Evolutionary conservation across 164 flowering plant genomes (phyloP).

Genomic region (Houttuynia cordata): DNA sequence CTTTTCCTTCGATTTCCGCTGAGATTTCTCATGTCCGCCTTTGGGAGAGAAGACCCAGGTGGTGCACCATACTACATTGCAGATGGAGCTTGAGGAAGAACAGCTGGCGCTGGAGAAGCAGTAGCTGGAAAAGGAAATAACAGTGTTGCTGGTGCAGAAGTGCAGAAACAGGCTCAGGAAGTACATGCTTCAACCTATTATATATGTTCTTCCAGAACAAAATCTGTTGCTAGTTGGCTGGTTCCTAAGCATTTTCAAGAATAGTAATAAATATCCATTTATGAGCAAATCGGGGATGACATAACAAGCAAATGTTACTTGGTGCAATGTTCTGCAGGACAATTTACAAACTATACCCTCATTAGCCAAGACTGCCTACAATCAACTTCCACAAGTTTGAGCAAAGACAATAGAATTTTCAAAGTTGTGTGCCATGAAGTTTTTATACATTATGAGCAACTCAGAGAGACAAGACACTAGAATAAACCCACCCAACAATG

Average conservation of each 20-base stretch:
- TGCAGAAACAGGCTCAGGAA: constrained; percentile 39
- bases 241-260: constrained; percentile 35
- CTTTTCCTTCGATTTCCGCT: constrained; percentile 76
- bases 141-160: constrained; percentile 23
- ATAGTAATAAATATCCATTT: not conserved
- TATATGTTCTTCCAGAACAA: constrained; percentile 91
- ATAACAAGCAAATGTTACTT: too few species aligned
- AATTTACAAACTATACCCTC: too few species aligned
- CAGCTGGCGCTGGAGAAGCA: constrained; percentile 23
- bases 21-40: constrained; percentile 51
- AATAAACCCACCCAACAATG: too few species aligned
- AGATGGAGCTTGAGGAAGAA: constrained; percentile 36
- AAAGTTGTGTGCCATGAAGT: too few species aligned
- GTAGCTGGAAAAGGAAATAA: constrained; percentile 25
- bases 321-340: too few species aligned
- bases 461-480: too few species aligned
- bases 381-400: too few species aligned
- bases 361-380: too few species aligned
- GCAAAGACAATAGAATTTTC: too few species aligned
- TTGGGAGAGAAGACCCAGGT: constrained; percentile 43
- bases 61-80: constrained; percentile 66
- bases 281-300: not conserved
- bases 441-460: too few species aligned
- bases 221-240: constrained; percentile 94
- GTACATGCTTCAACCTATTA: constrained; percentile 86